These are phyloP conservation scores for Quercus agrifolia DNA, from an alignment of 306 rosid genomes.

Conservation along the genomic window DNA sequence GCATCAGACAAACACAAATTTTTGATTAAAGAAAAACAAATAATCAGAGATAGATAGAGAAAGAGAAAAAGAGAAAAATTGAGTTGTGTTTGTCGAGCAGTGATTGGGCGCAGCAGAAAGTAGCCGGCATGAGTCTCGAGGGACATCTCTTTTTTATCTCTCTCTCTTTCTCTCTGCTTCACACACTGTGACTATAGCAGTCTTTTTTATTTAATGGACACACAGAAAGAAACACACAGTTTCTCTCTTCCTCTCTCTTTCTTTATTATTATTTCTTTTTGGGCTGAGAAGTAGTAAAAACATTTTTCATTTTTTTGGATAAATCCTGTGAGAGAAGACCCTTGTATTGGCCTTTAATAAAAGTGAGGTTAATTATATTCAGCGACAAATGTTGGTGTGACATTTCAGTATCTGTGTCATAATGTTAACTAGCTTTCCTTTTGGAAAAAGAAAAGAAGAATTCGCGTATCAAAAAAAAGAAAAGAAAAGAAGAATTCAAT, in stretches of 20 bases:
- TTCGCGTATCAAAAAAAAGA: slow-evolving; percentile 2
- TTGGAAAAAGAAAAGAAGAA: not conserved
- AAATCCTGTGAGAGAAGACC: not conserved
- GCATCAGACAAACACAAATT: slow-evolving; percentile 30
- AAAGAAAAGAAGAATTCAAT: slow-evolving; percentile 21
- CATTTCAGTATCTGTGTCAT: slow-evolving; percentile 44
- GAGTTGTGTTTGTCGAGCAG: slow-evolving; percentile 29
- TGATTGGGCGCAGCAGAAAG: slow-evolving; percentile 28
- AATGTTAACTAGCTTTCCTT: slow-evolving; percentile 29
- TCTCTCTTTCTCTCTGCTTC: not conserved
- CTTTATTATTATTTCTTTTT: no score
- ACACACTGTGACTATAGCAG: not conserved
- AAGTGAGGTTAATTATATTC: slow-evolving; percentile 34
- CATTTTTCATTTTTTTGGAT: no score
- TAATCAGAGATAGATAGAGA: not conserved
- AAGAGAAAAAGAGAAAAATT: not conserved
- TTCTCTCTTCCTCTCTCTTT: not conserved
- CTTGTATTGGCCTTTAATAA: slow-evolving; percentile 41
- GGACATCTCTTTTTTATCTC: not conserved
- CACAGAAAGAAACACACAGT: not conserved
- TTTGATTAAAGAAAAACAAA: slow-evolving; percentile 32
- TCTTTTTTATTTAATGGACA: not conserved
- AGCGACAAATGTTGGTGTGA: slow-evolving; percentile 48
- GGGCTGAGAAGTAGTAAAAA: not conserved
- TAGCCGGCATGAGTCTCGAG: slow-evolving; percentile 34